A percentile compares a stretch with the other conserved stretches of the same genome.
Conservation (phyloP, 2,329 filamentous ascomycete genomes). For the Plectosphaerella plurivora region DNA sequence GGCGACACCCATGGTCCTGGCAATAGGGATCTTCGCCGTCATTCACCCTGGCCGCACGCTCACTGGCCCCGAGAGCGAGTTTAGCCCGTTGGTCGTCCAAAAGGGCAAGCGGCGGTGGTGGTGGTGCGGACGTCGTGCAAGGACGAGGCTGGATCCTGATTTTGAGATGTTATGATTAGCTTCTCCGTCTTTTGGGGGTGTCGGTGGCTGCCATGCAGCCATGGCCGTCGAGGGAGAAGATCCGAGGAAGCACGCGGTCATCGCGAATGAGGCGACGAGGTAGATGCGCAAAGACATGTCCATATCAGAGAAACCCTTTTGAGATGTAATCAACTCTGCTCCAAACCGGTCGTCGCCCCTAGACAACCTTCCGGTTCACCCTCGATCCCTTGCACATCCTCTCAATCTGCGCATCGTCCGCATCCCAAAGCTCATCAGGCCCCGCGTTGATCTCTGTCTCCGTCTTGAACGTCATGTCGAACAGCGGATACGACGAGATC, state of each 20-base stretch:
- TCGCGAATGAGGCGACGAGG: no score
- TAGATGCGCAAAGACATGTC: no score
- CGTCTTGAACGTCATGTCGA: conserved; percentile 6
- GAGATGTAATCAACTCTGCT: no score
- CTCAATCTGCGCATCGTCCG: background rate
- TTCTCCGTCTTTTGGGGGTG: no score
- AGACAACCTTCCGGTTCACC: background rate
- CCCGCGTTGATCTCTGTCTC: background rate
- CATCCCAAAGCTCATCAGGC: background rate
- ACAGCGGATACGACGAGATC: conserved; percentile 6
- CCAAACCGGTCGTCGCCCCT: no score
- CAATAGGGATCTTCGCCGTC: conserved; percentile 21
- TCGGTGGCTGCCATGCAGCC: no score
- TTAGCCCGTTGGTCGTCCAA: background rate
- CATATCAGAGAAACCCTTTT: no score
- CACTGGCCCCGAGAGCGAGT: conserved; percentile 1
- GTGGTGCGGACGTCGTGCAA: background rate
- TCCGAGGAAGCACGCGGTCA: no score
- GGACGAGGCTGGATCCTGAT: background rate
- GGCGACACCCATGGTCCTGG: conserved; percentile 34
- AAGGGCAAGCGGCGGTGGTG: background rate
- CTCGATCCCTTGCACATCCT: background rate
- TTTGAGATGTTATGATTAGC: background rate
- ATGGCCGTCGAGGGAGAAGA: no score
- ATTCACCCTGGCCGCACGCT: conserved; percentile 3